phyloP scores from a whole-genome alignment of 768 basidiomycete genomes.

The Cyathus striatus region DNA sequence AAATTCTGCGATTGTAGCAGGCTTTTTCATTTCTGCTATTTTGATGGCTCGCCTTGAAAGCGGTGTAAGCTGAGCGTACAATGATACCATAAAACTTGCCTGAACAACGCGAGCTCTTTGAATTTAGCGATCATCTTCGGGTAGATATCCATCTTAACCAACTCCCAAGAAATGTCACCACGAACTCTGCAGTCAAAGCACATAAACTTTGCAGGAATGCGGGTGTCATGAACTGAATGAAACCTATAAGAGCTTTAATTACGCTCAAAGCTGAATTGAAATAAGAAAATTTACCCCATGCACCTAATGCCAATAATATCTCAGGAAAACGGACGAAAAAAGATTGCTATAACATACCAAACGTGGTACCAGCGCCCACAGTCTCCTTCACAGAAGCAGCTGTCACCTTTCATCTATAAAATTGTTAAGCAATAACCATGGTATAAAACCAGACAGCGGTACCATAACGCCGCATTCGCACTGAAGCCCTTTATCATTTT shows the following conservation, averaged over 20 bases:
- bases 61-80: too few relatives aligned
- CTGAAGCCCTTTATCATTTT: constrained; percentile 36
- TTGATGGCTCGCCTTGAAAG: constrained; percentile 75
- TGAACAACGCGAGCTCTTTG: constrained; percentile 65
- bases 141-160: constrained; percentile 57
- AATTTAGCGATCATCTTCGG: constrained; percentile 57
- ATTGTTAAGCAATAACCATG: background rate
- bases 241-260: constrained; percentile 35
- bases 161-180: constrained; percentile 62
- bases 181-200: constrained; percentile 78
- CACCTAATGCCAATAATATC: constrained; percentile 34
- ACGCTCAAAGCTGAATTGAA: background rate
- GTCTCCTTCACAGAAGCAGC: constrained; percentile 64
- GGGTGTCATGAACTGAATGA: constrained; percentile 51
- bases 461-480: constrained; percentile 71
- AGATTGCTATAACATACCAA: constrained; percentile 44
- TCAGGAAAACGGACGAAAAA: background rate
- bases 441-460: too few relatives aligned
- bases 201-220: constrained; percentile 54
- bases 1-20: constrained; percentile 44
- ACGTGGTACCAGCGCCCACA: constrained; percentile 73
- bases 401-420: constrained; percentile 50
- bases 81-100: constrained; percentile 31
- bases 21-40: constrained; percentile 47
- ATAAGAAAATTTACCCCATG: constrained; percentile 40